Evolutionary conservation across 345 rosid genomes (phyloP).

Genomic region (Turnera subulata): DNA sequence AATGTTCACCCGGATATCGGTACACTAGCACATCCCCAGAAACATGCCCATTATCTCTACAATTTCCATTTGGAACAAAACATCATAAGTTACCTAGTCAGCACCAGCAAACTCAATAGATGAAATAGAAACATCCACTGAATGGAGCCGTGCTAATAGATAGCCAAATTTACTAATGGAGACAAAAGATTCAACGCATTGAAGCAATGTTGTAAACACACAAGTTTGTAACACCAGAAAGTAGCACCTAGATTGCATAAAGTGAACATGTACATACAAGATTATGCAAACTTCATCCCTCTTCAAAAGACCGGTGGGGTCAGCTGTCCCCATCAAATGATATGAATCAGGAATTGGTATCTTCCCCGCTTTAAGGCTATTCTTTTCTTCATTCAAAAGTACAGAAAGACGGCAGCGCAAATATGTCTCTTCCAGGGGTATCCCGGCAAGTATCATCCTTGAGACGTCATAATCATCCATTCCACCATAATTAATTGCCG

Average conservation of each 20-base stretch:
- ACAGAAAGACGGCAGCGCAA: constrained; percentile 40
- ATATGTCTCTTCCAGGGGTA: constrained; percentile 63
- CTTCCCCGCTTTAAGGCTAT: constrained; percentile 49
- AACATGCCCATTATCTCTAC: constrained; percentile 63
- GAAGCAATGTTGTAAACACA: neutral
- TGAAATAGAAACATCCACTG: neutral
- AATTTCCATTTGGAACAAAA: constrained; percentile 5
- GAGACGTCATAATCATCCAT: constrained; percentile 43
- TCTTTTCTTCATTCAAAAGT: constrained; percentile 42
- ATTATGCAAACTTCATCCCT: constrained; percentile 74
- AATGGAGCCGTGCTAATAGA: neutral
- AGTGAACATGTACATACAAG: constrained; percentile 40
- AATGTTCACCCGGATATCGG: constrained; percentile 75
- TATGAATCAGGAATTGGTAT: constrained; percentile 61
- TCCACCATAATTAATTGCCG: constrained; percentile 39
- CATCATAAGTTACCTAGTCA: neutral
- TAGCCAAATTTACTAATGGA: neutral
- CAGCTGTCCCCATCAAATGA: constrained; percentile 82
- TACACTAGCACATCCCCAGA: constrained; percentile 79
- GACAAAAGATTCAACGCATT: neutral
- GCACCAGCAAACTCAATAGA: neutral
- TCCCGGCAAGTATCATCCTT: constrained; percentile 62
- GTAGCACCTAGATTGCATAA: neutral
- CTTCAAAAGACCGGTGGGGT: constrained; percentile 65
- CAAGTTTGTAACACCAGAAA: no score